Evolutionary conservation across 2,329 filamentous ascomycete genomes (phyloP), one percentile per base, ranked within the genome.

Genomic region (Knoxdaviesia capensis): DNA sequence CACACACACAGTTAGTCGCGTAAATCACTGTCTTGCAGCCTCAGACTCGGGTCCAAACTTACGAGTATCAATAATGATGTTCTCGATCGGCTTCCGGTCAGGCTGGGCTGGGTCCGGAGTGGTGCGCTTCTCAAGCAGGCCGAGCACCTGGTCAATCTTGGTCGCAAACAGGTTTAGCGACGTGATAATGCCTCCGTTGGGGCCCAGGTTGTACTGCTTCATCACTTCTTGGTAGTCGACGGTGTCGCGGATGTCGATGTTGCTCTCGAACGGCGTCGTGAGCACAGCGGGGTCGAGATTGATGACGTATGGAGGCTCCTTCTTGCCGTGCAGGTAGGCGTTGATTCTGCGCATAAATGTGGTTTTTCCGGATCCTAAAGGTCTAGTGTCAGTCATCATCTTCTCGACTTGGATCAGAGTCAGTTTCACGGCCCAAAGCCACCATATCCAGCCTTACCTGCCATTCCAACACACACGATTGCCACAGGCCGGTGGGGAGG

Each of bases 221-320:
- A 98, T 98, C 48, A 98, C 90, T 61, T 98, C 88, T 59, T 94
- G 90, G 68, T 98, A 98, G 70, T 98, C 94, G 58, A 98, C 88
- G 30, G 83, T 90, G 62, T 98, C 90, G 53, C 92, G 85, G 52
- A 98, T 98, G 61, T 98, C 90, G 62, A 98, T 96, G 61, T 98
- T 98, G 59, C 81, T 77, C 51, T 94, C 88, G 56, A 94, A 98
- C 3, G 92, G 90, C 6, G 94, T 82, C 50, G 80, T 84, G 54
- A 87, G 73, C 6, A 98, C 90, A 36, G 92, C 90, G 1, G 90
- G 90, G 56, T 98, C 90, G 47, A 98, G 80, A 60, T 98, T 98
- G 56, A 98, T 77, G 45, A 96, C 86, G 59, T 98, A 98, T 5
- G 92, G 90, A 1, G 85, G 77, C 11, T 78, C 72, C 45, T 79